Percentiles rank a stretch among this genome's conserved stretches.
Evolutionary conservation across 768 basidiomycete species (phyloP).

Genomic region (Suillus paluster): DNA sequence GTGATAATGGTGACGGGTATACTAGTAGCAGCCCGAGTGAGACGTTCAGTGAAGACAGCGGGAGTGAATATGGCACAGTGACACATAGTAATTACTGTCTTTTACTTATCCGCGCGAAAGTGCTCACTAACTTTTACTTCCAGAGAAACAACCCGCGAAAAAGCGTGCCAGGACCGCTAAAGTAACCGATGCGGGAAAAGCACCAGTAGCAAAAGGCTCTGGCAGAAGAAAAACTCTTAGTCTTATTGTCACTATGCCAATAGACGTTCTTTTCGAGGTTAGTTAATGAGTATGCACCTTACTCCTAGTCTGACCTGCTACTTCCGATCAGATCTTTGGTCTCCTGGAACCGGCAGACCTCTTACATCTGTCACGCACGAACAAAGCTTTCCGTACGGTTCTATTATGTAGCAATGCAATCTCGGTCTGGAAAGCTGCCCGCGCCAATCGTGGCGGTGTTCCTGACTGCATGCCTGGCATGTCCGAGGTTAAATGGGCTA

Average conservation of each 20-base stretch:
- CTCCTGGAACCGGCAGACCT: conserved; percentile 37
- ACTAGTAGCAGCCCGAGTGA: not conserved
- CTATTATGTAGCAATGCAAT: conserved; percentile 24
- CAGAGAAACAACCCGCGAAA: conserved; percentile 3
- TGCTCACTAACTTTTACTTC: not conserved
- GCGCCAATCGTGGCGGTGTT: conserved; percentile 9
- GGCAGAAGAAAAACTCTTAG: conserved; percentile 13
- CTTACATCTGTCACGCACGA: conserved; percentile 32
- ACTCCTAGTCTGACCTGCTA: not conserved
- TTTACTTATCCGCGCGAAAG: not conserved
- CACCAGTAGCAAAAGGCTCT: not conserved
- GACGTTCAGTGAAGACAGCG: not conserved
- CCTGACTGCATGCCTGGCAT: conserved; percentile 29
- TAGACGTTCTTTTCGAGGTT: conserved; percentile 36
- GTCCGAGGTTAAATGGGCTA: conserved; percentile 32
- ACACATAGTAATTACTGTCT: not conserved
- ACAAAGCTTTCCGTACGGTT: conserved; percentile 29
- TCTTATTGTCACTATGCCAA: conserved; percentile 22
- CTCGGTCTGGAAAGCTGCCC: conserved; percentile 30
- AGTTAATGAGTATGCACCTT: not conserved
- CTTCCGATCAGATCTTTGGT: conserved; percentile 27
- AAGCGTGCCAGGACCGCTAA: not conserved
- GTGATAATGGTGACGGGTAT: not conserved
- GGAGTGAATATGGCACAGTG: conserved; percentile 1
- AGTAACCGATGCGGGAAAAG: not conserved